Conservation (phyloP, 345 rosid genomes). For the Dipteronia sinensis region DNA sequence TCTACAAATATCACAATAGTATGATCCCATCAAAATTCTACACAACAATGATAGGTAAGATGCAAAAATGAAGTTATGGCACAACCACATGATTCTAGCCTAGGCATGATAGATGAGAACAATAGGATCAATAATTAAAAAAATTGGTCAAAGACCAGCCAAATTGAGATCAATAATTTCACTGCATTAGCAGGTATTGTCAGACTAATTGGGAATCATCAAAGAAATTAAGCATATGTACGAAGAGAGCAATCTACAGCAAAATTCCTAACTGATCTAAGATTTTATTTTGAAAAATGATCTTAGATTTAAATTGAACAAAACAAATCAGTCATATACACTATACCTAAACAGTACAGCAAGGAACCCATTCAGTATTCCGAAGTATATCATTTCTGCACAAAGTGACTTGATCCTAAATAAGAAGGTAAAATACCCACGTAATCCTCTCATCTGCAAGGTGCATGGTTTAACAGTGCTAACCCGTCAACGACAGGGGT, state of each 20-base stretch:
- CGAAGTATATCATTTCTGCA: no score
- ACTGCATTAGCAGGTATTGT: background rate
- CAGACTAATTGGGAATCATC: background rate
- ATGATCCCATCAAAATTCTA: slow-evolving; percentile 7
- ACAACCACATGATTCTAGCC: background rate
- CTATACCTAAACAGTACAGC: no score
- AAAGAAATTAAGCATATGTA: background rate
- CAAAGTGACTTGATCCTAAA: no score
- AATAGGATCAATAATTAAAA: background rate
- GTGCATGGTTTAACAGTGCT: background rate
- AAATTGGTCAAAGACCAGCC: background rate
- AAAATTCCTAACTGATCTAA: no score
- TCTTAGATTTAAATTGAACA: no score
- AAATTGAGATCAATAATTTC: background rate
- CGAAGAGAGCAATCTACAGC: background rate
- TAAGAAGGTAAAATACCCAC: background rate
- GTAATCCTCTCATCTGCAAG: background rate
- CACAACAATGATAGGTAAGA: background rate
- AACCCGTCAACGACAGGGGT: background rate
- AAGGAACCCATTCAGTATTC: no score
- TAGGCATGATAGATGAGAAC: background rate
- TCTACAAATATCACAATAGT: slow-evolving; percentile 34
- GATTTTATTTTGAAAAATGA: no score
- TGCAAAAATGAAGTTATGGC: slow-evolving; percentile 1
- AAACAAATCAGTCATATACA: no score